Evolutionary conservation across 257 asterid species (phyloP).

Genomic region (Capsicum pubescens): DNA sequence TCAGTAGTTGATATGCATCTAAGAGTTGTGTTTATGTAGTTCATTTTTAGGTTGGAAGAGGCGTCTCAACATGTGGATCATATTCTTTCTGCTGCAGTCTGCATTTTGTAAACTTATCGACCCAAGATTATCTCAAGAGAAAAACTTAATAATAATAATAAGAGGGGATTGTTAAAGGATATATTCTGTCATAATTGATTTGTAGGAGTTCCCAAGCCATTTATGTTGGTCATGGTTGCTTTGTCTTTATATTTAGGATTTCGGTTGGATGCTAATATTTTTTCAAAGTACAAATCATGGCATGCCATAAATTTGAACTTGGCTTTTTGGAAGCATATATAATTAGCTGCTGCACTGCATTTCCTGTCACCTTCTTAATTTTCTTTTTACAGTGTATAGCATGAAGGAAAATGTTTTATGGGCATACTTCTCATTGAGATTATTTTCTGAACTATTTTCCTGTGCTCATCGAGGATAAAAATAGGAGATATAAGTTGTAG

Average conservation of each 20-base stretch:
- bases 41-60: not conserved
- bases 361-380: not conserved
- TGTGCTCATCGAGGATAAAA: not conserved
- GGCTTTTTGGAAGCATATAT: not conserved
- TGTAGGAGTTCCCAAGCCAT: not conserved
- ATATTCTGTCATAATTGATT: not conserved
- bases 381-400: not conserved
- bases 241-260: conserved; percentile 1
- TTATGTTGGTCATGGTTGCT: not conserved
- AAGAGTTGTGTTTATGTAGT: not conserved
- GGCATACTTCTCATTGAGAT: not conserved
- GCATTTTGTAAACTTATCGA: not conserved
- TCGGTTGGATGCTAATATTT: not conserved
- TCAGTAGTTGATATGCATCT: not conserved
- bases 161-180: not conserved
- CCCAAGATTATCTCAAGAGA: conserved; percentile 18
- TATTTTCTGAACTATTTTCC: not conserved
- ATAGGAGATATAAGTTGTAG: not conserved
- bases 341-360: not conserved
- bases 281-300: not conserved
- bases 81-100: not conserved
- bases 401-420: not conserved
- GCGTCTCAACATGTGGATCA: not conserved
- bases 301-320: not conserved
- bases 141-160: not conserved